Evolutionary conservation across 2,329 filamentous ascomycete genomes (phyloP), one percentile per base, ranked within the genome.

Genomic region (Penicillium sp.): DNA sequence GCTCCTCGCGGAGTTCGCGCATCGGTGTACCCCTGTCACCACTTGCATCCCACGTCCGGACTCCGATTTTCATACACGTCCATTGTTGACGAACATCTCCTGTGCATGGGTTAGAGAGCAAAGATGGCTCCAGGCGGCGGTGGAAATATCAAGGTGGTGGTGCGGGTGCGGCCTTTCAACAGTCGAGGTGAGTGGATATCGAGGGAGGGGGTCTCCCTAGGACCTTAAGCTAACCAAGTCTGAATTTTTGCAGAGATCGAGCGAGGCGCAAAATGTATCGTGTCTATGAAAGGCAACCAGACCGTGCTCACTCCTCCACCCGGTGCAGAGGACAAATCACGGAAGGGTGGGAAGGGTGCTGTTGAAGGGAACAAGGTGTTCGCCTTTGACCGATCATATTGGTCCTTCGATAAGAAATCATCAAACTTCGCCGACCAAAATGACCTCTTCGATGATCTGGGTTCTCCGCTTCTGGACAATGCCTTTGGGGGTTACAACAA

Each of bases 101-200:
- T 60, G 70, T 74, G 64, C 61, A 75, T 75, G 73, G 72, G 69
- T 67, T 53, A 70, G 66, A 63, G 59, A 59, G 52, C 41, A 64
- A 75, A 64, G 55, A 90, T 90, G 87, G 82, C 84, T 69, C 80
- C 84, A 67, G 82, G 84, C 67, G 90, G 90, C 70, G 91, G 89
- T 78, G 92, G 94, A 73, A 99, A 99, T 73, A 99, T 99, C 77
- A 99, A 99, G 87, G 94, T 99, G 80, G 94, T 99, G 82, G 94
- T 99, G 81, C 87, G 94, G 79, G 88, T 89, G 68, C 86, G 94
- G 73, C 94, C 94, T 48, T 99, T 99, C 80, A 99, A 99, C 76
- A 87, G 86, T 70, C 87, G 92, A 93, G 91, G 91, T 93, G 81
- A 73, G 72, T 68, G 9, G 26, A 45, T 16, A 45, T 51, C 26